Evolutionary conservation across 179 eudicot species (phyloP).

Genomic region (Gypsophila paniculata): DNA sequence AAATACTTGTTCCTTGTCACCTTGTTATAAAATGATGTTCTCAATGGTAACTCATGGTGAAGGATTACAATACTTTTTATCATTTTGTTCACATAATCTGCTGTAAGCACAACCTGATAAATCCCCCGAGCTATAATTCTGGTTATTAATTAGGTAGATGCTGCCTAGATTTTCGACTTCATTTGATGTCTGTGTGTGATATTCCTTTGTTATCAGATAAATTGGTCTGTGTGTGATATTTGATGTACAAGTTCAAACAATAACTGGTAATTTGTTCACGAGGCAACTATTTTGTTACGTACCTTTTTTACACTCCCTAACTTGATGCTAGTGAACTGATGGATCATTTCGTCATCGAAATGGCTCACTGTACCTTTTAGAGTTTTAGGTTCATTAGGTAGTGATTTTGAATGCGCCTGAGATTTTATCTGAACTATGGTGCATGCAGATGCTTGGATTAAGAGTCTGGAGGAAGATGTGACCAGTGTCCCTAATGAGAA

Average conservation of each 20-base stretch:
- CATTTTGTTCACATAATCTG: background rate
- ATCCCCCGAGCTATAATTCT: background rate
- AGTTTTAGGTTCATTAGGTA: too few relatives aligned
- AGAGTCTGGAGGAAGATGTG: slow-evolving; percentile 56
- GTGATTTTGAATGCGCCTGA: background rate
- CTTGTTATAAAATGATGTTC: slow-evolving; percentile 2
- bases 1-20: background rate
- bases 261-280: background rate
- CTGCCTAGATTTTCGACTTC: background rate
- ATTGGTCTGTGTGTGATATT: slow-evolving; percentile 5
- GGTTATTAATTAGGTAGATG: background rate
- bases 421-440: slow-evolving; percentile 12
- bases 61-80: background rate
- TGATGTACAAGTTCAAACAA: background rate
- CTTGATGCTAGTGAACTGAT: background rate
- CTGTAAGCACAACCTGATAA: slow-evolving; percentile 13
- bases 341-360: background rate
- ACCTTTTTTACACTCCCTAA: background rate
- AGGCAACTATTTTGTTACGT: slow-evolving; percentile 1
- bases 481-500: too few relatives aligned
- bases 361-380: background rate
- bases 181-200: background rate
- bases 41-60: background rate
- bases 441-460: slow-evolving; percentile 51
- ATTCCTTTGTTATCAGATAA: background rate